Base-by-base conservation (phyloP, 2,329 filamentous ascomycete species). In the Penicillium italicum region DNA sequence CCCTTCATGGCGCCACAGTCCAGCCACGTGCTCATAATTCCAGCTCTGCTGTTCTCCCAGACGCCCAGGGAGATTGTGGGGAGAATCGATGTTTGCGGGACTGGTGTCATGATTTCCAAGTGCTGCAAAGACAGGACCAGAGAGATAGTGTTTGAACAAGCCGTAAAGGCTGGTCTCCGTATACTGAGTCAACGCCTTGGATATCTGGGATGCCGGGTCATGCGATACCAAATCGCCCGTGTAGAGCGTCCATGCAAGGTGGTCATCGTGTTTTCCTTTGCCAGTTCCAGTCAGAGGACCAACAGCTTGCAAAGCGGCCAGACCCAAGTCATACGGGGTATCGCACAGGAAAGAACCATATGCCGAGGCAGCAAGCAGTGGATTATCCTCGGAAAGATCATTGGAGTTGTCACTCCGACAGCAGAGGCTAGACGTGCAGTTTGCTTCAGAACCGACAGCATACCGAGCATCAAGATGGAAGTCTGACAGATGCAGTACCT, bases 91-190 rank as follows among this genome's bases (percentile, higher is more conserved):
- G 22, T 78, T 79, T 53, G 79, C 76, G 1, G 82, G 82, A 55
- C 76, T 81, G 11, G 75, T 79, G 62, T 85, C 82, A 54, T 85
- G 82, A 58, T 85, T 85, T 2, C 83, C 82, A 1, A 85, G 74
- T 0, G 79, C 80, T 0, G 79, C 69, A 56, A 83, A 85, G 4
- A 85, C 77, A 4, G 83, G 82, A 0, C 80, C 80, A 3, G 78
- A 79, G 34, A 85, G 74, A 60, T 83, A 84, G 5, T 74, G 69
- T 62, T 82, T 82, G 66, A 85, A 77, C 75, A 85, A 78, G 26
- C 76, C 72, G 66, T 79, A 83, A 34, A 84, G 69, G 46, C 77
- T 77, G 0, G 74, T 74, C 67, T 85, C 81, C 1, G 79, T 74
- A 59, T 84, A 82, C 60, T 82, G 77, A 11, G 79, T 73, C 55